Conservation (phyloP, 306 rosid species). For the Phaseolus lunatus region DNA sequence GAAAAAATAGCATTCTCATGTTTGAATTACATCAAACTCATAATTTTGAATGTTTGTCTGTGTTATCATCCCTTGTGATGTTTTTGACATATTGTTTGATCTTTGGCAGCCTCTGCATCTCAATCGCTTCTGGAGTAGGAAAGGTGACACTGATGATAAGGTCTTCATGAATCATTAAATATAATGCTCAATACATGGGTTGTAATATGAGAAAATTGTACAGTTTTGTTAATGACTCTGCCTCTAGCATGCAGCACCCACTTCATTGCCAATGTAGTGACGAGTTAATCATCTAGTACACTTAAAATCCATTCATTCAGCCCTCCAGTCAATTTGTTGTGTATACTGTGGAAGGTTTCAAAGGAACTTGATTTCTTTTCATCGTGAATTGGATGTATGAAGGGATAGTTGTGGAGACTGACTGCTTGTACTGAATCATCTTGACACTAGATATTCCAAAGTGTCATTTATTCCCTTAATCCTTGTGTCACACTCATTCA, state of each 20-base stretch:
- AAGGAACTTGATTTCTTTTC: constrained; percentile 25
- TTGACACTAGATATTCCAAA: constrained; percentile 21
- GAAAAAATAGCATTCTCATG: neutral
- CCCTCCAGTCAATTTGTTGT: constrained; percentile 26
- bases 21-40: neutral
- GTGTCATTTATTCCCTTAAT: constrained; percentile 2
- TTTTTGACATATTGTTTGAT: constrained; percentile 19
- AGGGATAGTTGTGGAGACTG: constrained; percentile 8
- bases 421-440: constrained; percentile 19
- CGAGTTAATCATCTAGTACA: constrained; percentile 41
- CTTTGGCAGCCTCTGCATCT: constrained; percentile 59
- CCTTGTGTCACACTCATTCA: constrained; percentile 15
- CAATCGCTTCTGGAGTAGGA: constrained; percentile 65
- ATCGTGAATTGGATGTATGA: constrained; percentile 11
- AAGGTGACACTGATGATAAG: constrained; percentile 50
- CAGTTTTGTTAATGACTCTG: constrained; percentile 29
- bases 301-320: constrained; percentile 20
- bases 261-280: constrained; percentile 41
- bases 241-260: constrained; percentile 44
- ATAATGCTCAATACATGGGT: constrained; percentile 28
- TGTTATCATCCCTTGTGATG: constrained; percentile 21
- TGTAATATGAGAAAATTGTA: constrained; percentile 26
- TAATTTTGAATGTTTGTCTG: constrained; percentile 7
- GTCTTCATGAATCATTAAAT: constrained; percentile 45
- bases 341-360: constrained; percentile 15